These are phyloP conservation scores for Trametes maxima DNA, from an alignment of 768 basidiomycete genomes.

Conservation along the genomic window DNA sequence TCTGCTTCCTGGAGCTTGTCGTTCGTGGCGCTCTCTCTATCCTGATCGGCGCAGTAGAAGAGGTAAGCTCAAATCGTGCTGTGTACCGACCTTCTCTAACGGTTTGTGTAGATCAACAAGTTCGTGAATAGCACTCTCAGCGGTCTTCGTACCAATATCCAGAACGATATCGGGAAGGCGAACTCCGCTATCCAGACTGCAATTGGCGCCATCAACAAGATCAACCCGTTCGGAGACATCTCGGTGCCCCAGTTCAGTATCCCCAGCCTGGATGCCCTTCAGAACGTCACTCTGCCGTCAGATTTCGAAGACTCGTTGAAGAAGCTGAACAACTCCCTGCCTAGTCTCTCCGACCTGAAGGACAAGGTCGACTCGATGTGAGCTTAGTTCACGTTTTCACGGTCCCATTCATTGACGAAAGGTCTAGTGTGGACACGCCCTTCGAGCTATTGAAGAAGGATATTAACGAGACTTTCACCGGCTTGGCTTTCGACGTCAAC, in stretches of 20 bases:
- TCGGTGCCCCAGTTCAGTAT: conserved; percentile 71
- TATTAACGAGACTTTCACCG: conserved; percentile 83
- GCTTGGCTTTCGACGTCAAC: conserved; percentile 71
- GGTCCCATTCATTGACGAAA: not conserved
- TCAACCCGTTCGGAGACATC: conserved; percentile 74
- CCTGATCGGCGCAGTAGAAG: conserved; percentile 80
- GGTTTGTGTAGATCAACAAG: conserved; percentile 62
- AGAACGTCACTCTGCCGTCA: conserved; percentile 79
- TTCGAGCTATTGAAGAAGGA: conserved; percentile 88
- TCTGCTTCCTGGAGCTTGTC: conserved; percentile 92
- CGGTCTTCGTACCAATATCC: conserved; percentile 67
- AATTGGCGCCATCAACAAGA: conserved; percentile 71
- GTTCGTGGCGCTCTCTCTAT: conserved; percentile 80
- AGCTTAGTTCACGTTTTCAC: conserved; percentile 33
- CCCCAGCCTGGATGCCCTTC: conserved; percentile 71
- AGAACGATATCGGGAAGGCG: conserved; percentile 65
- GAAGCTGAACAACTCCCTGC: conserved; percentile 80
- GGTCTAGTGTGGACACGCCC: conserved; percentile 71
- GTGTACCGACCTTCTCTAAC: not conserved
- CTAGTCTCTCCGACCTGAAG: conserved; percentile 76
- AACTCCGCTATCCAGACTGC: conserved; percentile 69
- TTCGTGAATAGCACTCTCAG: conserved; percentile 62
- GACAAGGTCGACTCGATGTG: conserved; percentile 67
- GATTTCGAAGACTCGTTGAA: conserved; percentile 72
- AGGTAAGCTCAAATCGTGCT: conserved; percentile 51